phyloP scores from a whole-genome alignment of 2,329 filamentous ascomycete genomes.

The Fusarium illudens region DNA sequence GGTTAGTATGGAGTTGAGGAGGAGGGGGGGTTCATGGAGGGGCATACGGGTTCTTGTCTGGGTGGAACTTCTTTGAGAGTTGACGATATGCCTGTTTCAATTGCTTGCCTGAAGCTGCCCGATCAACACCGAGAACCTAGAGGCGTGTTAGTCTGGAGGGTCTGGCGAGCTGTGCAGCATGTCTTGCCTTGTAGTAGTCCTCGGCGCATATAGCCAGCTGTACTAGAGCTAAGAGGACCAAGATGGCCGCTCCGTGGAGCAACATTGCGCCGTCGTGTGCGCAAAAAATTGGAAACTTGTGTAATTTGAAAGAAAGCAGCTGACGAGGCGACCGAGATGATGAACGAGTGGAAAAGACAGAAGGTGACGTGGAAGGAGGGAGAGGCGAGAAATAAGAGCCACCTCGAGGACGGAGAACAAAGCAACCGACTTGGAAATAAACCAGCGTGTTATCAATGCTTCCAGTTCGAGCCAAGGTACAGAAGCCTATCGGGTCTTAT shows the following conservation, averaged over 20 bases:
- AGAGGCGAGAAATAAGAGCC: constrained; percentile 8
- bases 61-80: constrained; percentile 94
- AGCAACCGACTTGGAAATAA: constrained; percentile 34
- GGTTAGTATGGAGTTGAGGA: background rate
- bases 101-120: constrained; percentile 81
- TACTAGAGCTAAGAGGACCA: constrained; percentile 61
- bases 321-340: constrained; percentile 4
- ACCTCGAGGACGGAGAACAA: constrained; percentile 14
- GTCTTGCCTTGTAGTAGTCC: constrained; percentile 79
- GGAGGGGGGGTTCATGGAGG: constrained; percentile 6
- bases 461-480: constrained; percentile 13
- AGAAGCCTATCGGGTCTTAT: constrained; percentile 26
- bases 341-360: background rate
- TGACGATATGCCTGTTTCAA: constrained; percentile 93
- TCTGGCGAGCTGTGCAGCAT: background rate
- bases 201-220: constrained; percentile 67
- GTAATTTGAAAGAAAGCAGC: background rate
- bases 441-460: constrained; percentile 50
- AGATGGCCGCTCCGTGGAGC: constrained; percentile 58
- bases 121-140: constrained; percentile 81
- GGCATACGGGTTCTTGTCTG: constrained; percentile 94
- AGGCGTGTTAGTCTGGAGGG: constrained; percentile 1
- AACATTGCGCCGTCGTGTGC: constrained; percentile 56
- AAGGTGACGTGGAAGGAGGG: constrained; percentile 7
- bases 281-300: constrained; percentile 22